Conservation (phyloP, 768 basidiomycete species). For the Trametes punicea region DNA sequence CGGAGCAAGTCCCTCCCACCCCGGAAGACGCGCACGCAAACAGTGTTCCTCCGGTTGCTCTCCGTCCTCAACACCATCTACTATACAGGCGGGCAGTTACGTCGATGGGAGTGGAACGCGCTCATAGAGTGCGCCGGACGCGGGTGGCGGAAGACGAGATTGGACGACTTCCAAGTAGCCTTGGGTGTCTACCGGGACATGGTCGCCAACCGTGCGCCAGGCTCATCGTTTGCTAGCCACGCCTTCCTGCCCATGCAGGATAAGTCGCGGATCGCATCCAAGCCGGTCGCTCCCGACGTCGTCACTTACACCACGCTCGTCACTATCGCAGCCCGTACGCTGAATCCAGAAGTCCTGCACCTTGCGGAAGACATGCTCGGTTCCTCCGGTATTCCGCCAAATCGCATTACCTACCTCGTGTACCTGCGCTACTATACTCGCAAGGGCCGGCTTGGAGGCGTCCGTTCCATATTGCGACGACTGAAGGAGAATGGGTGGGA, state of each 20-base stretch:
- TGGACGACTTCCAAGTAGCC: conserved; percentile 57
- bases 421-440: conserved; percentile 54
- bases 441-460: conserved; percentile 45
- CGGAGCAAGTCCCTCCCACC: conserved; percentile 22
- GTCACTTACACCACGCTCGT: conserved; percentile 69
- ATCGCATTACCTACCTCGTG: conserved; percentile 59
- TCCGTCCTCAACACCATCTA: conserved; percentile 61
- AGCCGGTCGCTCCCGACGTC: conserved; percentile 51
- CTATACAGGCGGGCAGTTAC: conserved; percentile 49
- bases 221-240: conserved; percentile 25
- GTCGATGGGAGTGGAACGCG: conserved; percentile 73
- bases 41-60: conserved; percentile 61
- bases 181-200: conserved; percentile 62
- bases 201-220: conserved; percentile 44
- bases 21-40: conserved; percentile 51
- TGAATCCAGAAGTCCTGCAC: conserved; percentile 39
- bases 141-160: conserved; percentile 56
- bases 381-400: conserved; percentile 52
- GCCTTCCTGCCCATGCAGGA: not conserved
- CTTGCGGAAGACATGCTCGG: conserved; percentile 54
- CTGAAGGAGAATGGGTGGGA: conserved; percentile 50
- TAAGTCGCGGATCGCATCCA: not conserved
- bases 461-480: conserved; percentile 52
- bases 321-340: conserved; percentile 56
- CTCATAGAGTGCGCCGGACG: conserved; percentile 66